These are phyloP conservation scores for Sarocladium strictum DNA, from an alignment of 2,329 filamentous ascomycete genomes.

Conservation along the genomic window DNA sequence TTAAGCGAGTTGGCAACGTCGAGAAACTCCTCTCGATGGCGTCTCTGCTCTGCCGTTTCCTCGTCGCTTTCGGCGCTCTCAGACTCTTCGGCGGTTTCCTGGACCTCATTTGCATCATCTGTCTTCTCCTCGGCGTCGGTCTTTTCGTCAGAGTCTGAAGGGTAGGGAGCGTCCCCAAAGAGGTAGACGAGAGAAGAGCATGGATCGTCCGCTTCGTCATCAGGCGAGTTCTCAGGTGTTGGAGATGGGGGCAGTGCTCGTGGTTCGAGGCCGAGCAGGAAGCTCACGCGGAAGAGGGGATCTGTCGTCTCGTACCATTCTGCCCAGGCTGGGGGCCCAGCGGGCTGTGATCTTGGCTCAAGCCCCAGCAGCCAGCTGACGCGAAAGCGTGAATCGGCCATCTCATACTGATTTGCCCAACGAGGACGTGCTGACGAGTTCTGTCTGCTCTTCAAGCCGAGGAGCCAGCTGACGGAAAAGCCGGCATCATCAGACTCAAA, in stretches of 20 bases:
- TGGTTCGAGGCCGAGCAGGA: conserved; percentile 7
- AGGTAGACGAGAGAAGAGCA: background rate
- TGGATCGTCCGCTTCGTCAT: background rate
- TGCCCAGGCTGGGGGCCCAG: conserved; percentile 4
- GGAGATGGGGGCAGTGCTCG: background rate
- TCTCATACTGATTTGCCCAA: conserved; percentile 19
- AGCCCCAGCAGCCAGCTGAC: conserved; percentile 24
- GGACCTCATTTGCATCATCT: conserved; percentile 13
- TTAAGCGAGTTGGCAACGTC: conserved; percentile 21
- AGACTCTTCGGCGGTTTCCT: background rate
- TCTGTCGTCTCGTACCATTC: conserved; percentile 3
- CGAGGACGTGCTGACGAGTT: conserved; percentile 17
- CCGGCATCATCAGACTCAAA: conserved; percentile 12
- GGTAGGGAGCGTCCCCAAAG: background rate
- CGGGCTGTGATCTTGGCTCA: conserved; percentile 10
- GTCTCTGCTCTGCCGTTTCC: background rate
- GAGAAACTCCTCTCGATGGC: conserved; percentile 16
- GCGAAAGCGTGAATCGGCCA: conserved; percentile 21
- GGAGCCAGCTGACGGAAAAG: conserved; percentile 23
- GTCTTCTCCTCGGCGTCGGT: conserved; percentile 13
- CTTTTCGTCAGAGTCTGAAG: conserved; percentile 14
- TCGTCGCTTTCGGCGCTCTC: conserved; percentile 8
- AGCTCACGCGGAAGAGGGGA: conserved; percentile 10
- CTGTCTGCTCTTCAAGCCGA: conserved; percentile 12
- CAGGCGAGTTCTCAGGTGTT: background rate